These are phyloP conservation scores for Scheffersomyces quercinus DNA, from an alignment of 1,139 yeast genomes.

Conservation along the genomic window DNA sequence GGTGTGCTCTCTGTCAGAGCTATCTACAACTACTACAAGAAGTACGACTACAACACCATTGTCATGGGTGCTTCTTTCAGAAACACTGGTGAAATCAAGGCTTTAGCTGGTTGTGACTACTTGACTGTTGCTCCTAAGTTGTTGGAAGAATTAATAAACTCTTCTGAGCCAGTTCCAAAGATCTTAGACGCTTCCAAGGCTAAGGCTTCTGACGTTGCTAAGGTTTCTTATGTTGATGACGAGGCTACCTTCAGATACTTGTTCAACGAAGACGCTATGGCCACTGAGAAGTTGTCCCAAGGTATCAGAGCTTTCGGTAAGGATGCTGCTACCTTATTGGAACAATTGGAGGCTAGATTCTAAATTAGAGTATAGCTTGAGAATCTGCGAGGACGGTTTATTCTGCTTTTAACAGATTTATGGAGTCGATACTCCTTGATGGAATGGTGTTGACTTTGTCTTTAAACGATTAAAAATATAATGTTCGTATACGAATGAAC, in stretches of 20 bases:
- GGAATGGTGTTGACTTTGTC: too few species aligned
- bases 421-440: too few species aligned
- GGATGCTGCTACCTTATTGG: constrained; percentile 84
- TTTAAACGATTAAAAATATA: too few species aligned
- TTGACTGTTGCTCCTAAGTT: constrained; percentile 93
- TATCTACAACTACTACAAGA: constrained; percentile 97
- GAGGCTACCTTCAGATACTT: constrained; percentile 90
- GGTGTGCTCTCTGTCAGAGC: constrained; percentile 90
- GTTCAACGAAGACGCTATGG: constrained; percentile 96
- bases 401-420: too few species aligned
- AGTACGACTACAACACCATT: constrained; percentile 92
- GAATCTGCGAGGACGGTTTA: too few species aligned
- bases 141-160: constrained; percentile 84
- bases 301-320: constrained; percentile 98
- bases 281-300: constrained; percentile 95
- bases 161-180: constrained; percentile 76
- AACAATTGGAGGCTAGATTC: constrained; percentile 74
- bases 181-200: constrained; percentile 69
- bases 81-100: constrained; percentile 94
- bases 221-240: constrained; percentile 79
- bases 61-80: constrained; percentile 99
- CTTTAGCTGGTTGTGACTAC: constrained; percentile 96
- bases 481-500: too few species aligned
- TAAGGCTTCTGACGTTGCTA: constrained; percentile 53
- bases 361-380: constrained; percentile 22